These are phyloP conservation scores for Colletotrichum sp. DNA, from an alignment of 2,329 filamentous ascomycete genomes.

Conservation along the genomic window DNA sequence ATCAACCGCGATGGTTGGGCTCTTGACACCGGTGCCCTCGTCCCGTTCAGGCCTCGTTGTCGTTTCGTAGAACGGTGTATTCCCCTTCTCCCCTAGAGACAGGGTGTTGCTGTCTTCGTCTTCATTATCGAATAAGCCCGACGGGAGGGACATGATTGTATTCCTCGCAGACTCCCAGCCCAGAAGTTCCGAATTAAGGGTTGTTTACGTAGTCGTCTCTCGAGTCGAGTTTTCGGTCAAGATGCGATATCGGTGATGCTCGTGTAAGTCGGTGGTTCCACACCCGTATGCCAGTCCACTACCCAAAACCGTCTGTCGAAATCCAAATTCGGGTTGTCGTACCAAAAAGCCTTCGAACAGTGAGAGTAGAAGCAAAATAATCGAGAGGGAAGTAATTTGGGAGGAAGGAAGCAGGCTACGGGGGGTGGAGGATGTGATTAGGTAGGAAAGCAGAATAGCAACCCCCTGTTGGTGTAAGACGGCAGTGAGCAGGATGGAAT, in stretches of 20 bases:
- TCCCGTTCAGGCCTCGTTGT: not conserved
- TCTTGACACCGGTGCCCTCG: not conserved
- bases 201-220: not conserved
- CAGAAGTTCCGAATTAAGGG: not conserved
- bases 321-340: not conserved
- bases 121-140: not conserved
- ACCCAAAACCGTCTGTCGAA: not conserved
- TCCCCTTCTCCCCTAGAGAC: not conserved
- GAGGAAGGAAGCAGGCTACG: not conserved
- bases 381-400: not conserved
- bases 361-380: not conserved
- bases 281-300: not conserved
- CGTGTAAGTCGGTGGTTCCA: not conserved
- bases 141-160: not conserved
- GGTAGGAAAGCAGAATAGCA: not conserved
- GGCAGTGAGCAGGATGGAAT: not conserved
- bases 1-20: not conserved
- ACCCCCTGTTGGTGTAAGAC: not conserved
- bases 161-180: not conserved
- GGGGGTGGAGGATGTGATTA: not conserved
- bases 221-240: not conserved
- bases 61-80: not conserved
- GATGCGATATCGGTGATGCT: not conserved
- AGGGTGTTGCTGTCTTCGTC: not conserved
- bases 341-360: not conserved